Evolutionary conservation across 345 rosid species (phyloP).

Genomic region (Punica granatum): DNA sequence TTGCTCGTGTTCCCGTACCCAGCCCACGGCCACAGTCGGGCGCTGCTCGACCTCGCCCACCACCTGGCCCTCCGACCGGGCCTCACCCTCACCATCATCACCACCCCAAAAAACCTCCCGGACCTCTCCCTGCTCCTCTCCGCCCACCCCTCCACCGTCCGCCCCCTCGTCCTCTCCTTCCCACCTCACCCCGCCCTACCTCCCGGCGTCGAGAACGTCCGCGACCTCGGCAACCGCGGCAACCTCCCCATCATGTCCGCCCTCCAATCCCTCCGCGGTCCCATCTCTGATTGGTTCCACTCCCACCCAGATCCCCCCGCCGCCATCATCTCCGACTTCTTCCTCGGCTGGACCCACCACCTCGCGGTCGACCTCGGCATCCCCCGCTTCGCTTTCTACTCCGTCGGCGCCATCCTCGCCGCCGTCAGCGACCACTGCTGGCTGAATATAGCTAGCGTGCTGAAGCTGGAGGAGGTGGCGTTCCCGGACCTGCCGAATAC

Average conservation of each 20-base stretch:
- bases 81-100: conserved; percentile 8
- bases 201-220: conserved; percentile 47
- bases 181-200: conserved; percentile 52
- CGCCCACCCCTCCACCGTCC: conserved; percentile 38
- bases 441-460: conserved; percentile 12
- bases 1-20: conserved; percentile 56
- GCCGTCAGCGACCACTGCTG: conserved; percentile 24
- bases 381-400: conserved; percentile 43
- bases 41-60: conserved; percentile 36
- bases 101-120: conserved; percentile 15
- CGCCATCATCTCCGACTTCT: conserved; percentile 70
- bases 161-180: conserved; percentile 31
- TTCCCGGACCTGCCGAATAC: conserved; percentile 42
- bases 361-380: conserved; percentile 32
- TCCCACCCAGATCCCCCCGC: conserved; percentile 52
- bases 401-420: conserved; percentile 27
- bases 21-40: conserved; percentile 62
- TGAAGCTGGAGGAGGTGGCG: conserved; percentile 15
- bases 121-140: conserved; percentile 31
- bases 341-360: conserved; percentile 65
- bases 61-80: conserved; percentile 25
- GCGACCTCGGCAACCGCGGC: conserved; percentile 43
- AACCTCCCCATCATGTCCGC: conserved; percentile 34
- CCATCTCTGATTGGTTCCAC: conserved; percentile 44
- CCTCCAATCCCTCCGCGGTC: conserved; percentile 32